A percentile compares a stretch with the other conserved stretches of the same genome.
These are phyloP conservation scores for Nakaseomyces kungkrabaensis DNA, from an alignment of 1,139 yeast species.

Conservation along the genomic window DNA sequence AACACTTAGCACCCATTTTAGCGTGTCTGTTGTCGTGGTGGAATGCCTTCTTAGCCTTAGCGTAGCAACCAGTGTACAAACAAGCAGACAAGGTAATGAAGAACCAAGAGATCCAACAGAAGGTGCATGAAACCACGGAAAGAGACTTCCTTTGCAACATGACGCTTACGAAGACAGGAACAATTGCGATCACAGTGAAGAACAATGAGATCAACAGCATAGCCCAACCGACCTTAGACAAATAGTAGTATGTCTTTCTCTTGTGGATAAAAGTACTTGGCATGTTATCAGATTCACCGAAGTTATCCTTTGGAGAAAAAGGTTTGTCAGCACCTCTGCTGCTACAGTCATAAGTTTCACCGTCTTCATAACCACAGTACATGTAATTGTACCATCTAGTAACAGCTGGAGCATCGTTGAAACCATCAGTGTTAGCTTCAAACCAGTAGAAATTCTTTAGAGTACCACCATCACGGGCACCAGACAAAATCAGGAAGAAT, in stretches of 20 bases:
- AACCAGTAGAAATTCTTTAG: constrained; percentile 59
- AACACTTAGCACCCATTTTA: constrained; percentile 45
- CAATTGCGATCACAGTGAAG: constrained; percentile 39
- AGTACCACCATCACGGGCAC: constrained; percentile 41
- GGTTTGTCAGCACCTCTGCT: constrained; percentile 41
- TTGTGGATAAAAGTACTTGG: constrained; percentile 42
- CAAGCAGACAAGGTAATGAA: constrained; percentile 51
- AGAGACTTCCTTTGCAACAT: constrained; percentile 30
- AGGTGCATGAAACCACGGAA: constrained; percentile 27
- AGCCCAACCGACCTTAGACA: constrained; percentile 60
- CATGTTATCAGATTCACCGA: constrained; percentile 40
- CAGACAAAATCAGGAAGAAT: constrained; percentile 55
- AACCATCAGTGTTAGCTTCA: constrained; percentile 53
- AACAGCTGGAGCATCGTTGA: constrained; percentile 37
- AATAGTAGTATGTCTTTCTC: constrained; percentile 47
- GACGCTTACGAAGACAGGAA: constrained; percentile 28
- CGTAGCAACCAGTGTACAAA: constrained; percentile 55
- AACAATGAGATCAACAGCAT: constrained; percentile 51
- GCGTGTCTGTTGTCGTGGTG: constrained; percentile 39
- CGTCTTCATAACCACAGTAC: constrained; percentile 42
- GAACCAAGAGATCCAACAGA: constrained; percentile 38
- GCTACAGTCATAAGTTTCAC: constrained; percentile 23
- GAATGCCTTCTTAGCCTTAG: constrained; percentile 51
- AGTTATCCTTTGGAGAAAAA: constrained; percentile 64
- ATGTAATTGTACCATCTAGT: constrained; percentile 71